Evolutionary conservation across 441 rosid species (phyloP).

Genomic region (Biscutella laevigata): DNA sequence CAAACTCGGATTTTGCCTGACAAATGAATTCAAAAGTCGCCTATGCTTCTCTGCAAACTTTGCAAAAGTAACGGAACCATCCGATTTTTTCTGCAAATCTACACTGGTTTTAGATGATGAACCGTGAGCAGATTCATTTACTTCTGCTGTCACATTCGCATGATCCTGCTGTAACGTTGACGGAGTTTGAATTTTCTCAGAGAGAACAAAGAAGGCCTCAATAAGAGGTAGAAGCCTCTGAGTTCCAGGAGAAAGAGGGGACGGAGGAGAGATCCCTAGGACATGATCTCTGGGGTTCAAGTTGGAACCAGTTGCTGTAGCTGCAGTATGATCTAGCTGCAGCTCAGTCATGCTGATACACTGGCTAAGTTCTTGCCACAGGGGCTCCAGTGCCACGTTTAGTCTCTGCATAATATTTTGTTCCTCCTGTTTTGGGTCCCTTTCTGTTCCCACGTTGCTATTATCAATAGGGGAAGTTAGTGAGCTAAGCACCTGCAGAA

Average conservation of each 20-base stretch:
- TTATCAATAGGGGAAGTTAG: constrained; percentile 38
- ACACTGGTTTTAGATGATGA: constrained; percentile 34
- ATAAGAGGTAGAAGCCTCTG: constrained; percentile 88
- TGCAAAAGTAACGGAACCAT: constrained; percentile 67
- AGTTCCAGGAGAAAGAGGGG: constrained; percentile 86
- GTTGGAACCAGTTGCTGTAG: constrained; percentile 31
- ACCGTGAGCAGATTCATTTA: constrained; percentile 61
- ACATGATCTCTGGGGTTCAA: constrained; percentile 51
- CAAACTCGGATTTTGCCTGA: constrained; percentile 80
- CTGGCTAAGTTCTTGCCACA: constrained; percentile 91
- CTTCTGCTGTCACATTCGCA: constrained; percentile 68
- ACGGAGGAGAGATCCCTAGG: constrained; percentile 45
- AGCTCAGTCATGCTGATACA: constrained; percentile 81
- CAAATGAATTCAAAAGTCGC: constrained; percentile 81
- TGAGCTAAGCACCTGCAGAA: constrained; percentile 75
- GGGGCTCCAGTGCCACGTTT: constrained; percentile 67
- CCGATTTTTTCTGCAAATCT: constrained; percentile 63
- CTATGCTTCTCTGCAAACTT: constrained; percentile 96
- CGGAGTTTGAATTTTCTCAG: constrained; percentile 76
- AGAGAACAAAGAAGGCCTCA: constrained; percentile 94
- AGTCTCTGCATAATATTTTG: constrained; percentile 65
- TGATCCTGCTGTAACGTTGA: constrained; percentile 57
- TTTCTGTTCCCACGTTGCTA: constrained; percentile 31
- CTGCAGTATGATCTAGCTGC: constrained; percentile 62
- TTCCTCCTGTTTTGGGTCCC: constrained; percentile 56